phyloP scores from a whole-genome alignment of 768 basidiomycete species.

The Boletus subparvulus region DNA sequence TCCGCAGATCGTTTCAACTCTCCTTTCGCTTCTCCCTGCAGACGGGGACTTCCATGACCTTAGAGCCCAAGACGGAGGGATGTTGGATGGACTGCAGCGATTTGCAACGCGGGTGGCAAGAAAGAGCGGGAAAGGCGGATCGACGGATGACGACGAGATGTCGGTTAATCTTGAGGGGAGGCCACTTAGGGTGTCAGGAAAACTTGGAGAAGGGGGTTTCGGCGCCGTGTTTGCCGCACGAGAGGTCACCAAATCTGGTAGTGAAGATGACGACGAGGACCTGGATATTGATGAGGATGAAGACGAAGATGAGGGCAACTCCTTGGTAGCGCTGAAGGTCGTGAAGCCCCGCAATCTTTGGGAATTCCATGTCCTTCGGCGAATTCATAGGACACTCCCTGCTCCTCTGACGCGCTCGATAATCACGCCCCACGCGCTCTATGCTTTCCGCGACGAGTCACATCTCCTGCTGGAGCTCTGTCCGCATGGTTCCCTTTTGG shows the following conservation, averaged over 20 bases:
- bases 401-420: conserved; percentile 61
- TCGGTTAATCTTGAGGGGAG: conserved; percentile 61
- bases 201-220: conserved; percentile 96
- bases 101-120: conserved; percentile 51
- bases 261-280: conserved; percentile 43
- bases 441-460: conserved; percentile 85
- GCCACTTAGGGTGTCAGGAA: conserved; percentile 71
- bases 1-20: conserved; percentile 54
- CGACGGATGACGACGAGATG: conserved; percentile 41
- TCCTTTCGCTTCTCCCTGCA: conserved; percentile 62
- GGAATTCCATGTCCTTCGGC: conserved; percentile 87
- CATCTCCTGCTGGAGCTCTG: conserved; percentile 87
- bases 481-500: conserved; percentile 88
- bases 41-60: conserved; percentile 66
- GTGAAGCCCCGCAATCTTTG: conserved; percentile 87
- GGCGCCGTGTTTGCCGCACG: conserved; percentile 91
- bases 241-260: conserved; percentile 45
- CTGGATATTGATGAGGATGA: conserved; percentile 48
- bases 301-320: conserved; percentile 52
- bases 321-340: conserved; percentile 84
- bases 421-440: conserved; percentile 74
- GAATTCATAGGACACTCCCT: conserved; percentile 71
- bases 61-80: conserved; percentile 49
- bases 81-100: conserved; percentile 71
- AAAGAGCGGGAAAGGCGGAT: conserved; percentile 34